A percentile compares a stretch with the other conserved stretches of the same genome.
Evolutionary conservation across 23 red algal species (phyloP).

Genomic region (Chondrus crispus): DNA sequence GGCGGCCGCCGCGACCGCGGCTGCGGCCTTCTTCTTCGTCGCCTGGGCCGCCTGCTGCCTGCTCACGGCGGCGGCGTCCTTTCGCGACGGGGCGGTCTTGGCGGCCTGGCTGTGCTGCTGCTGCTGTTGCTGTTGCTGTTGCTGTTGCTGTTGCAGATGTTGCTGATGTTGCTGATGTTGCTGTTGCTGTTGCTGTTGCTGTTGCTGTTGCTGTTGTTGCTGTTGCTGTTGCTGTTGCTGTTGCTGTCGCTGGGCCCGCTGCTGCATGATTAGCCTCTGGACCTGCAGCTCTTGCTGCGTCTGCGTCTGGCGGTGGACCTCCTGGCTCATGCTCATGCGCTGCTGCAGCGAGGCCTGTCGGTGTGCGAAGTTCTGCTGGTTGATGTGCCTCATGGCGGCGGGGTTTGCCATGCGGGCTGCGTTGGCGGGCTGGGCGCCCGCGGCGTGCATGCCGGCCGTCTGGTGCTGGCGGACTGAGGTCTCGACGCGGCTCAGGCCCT

Average conservation of each 20-base stretch:
- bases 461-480: not conserved
- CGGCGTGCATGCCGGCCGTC: not conserved
- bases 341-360: not conserved
- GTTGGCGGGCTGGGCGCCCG: not conserved
- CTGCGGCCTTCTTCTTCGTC: not conserved
- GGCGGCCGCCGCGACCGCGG: not conserved
- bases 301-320: not conserved
- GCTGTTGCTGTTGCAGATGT: not conserved
- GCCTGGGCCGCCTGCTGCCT: not conserved
- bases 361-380: not conserved
- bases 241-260: not conserved
- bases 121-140: not conserved
- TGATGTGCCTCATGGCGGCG: not conserved
- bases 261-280: not conserved
- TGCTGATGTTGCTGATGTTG: not conserved
- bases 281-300: not conserved
- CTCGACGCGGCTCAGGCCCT: slow-evolving; percentile 41
- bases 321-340: not conserved
- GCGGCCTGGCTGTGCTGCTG: not conserved
- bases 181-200: slow-evolving; percentile 19
- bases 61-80: not conserved
- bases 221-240: not conserved
- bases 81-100: not conserved
- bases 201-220: not conserved
- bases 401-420: not conserved